Conservation (phyloP, 306 rosid genomes). For the Gleditsia sinensis region DNA sequence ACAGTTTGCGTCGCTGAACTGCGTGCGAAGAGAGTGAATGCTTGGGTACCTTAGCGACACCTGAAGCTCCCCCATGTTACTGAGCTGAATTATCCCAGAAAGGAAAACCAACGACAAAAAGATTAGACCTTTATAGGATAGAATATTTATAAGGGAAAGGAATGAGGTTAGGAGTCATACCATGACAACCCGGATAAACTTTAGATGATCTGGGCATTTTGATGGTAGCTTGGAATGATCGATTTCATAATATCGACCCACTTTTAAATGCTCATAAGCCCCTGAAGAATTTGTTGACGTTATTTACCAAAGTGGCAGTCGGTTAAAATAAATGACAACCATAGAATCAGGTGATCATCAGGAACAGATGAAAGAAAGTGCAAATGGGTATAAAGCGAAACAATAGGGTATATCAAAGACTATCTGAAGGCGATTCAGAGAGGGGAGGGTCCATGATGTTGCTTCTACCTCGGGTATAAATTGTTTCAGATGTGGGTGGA, state of each 20-base stretch:
- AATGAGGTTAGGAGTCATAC: conserved; percentile 34
- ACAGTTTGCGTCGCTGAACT: conserved; percentile 41
- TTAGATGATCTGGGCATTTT: conserved; percentile 58
- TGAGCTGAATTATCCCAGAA: conserved; percentile 48
- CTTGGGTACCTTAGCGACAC: conserved; percentile 77
- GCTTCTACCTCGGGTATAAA: conserved; percentile 39
- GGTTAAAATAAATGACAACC: neutral
- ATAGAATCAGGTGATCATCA: neutral
- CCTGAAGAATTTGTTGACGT: conserved; percentile 39
- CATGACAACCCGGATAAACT: conserved; percentile 64
- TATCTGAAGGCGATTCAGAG: neutral
- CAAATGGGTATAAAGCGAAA: conserved; percentile 6
- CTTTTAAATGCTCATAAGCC: conserved; percentile 48
- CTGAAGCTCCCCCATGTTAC: conserved; percentile 45
- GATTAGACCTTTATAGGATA: neutral
- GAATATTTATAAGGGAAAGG: neutral
- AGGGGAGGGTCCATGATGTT: conserved; percentile 4
- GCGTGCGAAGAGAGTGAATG: conserved; percentile 60
- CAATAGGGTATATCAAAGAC: neutral
- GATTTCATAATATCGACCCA: conserved; percentile 69
- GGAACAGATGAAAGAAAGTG: neutral
- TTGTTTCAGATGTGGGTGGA: conserved; percentile 40
- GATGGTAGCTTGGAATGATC: conserved; percentile 64
- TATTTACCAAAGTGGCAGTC: conserved; percentile 8
- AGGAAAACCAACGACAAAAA: neutral